Base-by-base conservation (phyloP, 257 asterid species). In the Petunia axillaris region DNA sequence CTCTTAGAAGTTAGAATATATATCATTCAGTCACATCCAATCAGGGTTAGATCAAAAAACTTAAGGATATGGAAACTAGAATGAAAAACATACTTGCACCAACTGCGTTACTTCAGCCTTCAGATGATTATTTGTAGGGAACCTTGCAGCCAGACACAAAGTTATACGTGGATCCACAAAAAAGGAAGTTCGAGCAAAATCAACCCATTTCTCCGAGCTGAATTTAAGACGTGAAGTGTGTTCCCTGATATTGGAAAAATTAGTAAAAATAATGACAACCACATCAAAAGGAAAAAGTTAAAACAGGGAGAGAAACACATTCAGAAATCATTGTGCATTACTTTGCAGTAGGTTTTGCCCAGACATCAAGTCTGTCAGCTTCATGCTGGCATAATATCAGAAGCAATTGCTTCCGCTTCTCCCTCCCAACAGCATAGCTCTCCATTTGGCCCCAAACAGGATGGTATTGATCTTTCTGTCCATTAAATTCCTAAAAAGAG, bases 391-490 rank as follows among this genome's bases (percentile, higher is more conserved):
- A 94, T 82, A 96, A 88, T 97, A 96, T 93, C 88, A 93, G 76
- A 85, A 96, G 93, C 70, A 96, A 86, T 88, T 91, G 98, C 83
- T 90, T 94, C 77, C 98, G 89, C 86, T 90, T 96, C 84, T 96
- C 98, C 79, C 94, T 92, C 65, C 94, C 99, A 91, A 87, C 85
- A 75, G 88, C 87, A 87, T 90, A 91, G 86, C 93, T 90, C 81
- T 90, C 99, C 90, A 96, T 91, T 87, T 87, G 96, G 84, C 99
- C 99, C 99, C 99, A 96, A 82, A 96, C 88, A 57, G 99, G 99
- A 84, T 96, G 98, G 88, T 86, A 80, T 67, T 86, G 97, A 81
- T 91, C 97, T 88, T 87, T 96, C 98, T 94, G 90, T 83, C 50
- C 62, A 73, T 5, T 73, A 35, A 50, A 13, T 73, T 73, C 35